Conservation (phyloP, 495 filamentous ascomycete genomes). For the Podospora conica region DNA sequence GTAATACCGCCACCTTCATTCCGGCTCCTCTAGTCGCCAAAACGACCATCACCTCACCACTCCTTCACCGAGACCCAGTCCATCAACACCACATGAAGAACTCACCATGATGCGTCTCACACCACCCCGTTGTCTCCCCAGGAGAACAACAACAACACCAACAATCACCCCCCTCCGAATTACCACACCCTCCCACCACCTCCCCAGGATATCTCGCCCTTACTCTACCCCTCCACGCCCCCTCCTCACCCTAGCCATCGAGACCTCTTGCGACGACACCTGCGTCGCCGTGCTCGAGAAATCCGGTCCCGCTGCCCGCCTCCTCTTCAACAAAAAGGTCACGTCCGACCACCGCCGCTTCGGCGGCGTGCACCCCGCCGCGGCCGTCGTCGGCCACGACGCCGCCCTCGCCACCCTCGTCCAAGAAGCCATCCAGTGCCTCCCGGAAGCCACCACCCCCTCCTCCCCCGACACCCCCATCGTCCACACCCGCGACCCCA, state of each 20-base stretch:
- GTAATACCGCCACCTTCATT: not conserved
- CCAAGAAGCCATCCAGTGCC: constrained; percentile 49
- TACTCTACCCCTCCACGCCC: constrained; percentile 23
- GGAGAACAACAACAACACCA: not conserved
- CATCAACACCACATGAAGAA: not conserved
- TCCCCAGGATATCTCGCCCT: not conserved
- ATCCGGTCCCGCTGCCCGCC: constrained; percentile 35
- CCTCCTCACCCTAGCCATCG: constrained; percentile 77
- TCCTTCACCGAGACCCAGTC: not conserved
- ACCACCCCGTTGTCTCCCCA: not conserved
- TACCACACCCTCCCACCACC: not conserved
- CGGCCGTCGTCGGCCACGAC: constrained; percentile 68
- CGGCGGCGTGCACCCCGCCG: constrained; percentile 71
- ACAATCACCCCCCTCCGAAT: not conserved
- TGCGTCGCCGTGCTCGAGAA: constrained; percentile 79
- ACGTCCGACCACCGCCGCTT: constrained; percentile 68
- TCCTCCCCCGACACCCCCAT: constrained; percentile 64
- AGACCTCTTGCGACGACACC: constrained; percentile 97
- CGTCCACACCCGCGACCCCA: not conserved
- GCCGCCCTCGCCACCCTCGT: constrained; percentile 60
- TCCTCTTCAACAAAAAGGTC: constrained; percentile 76
- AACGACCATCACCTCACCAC: not conserved
- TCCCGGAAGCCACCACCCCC: constrained; percentile 43
- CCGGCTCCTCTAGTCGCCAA: not conserved
- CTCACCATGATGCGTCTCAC: not conserved